A percentile compares a stretch with the other conserved stretches of the same genome.
Evolutionary conservation across 306 rosid genomes (phyloP).

Genomic region (Gynostemma pentaphyllum): DNA sequence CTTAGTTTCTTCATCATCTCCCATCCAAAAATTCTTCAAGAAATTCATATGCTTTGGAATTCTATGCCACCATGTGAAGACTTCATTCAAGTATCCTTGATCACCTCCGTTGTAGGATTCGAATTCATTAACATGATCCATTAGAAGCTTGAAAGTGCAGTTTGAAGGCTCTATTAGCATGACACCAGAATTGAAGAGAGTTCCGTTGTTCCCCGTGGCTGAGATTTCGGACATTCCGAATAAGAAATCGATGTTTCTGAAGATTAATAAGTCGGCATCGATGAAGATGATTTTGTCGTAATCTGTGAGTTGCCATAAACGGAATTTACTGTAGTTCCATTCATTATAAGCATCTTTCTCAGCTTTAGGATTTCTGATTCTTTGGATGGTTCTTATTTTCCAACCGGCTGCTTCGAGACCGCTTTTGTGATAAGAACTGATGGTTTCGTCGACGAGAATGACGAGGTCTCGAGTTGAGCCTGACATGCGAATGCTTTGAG

Average conservation of each 20-base stretch:
- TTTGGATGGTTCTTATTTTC: conserved; percentile 69
- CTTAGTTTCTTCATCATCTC: conserved; percentile 72
- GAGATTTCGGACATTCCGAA: conserved; percentile 85
- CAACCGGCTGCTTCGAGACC: conserved; percentile 96
- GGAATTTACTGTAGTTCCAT: conserved; percentile 96
- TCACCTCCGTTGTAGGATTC: conserved; percentile 96
- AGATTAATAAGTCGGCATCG: conserved; percentile 77
- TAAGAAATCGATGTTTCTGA: conserved; percentile 72
- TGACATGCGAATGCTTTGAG: conserved; percentile 83
- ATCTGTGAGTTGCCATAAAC: conserved; percentile 86
- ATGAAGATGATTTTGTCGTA: conserved; percentile 93
- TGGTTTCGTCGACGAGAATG: conserved; percentile 80
- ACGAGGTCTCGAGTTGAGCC: conserved; percentile 86
- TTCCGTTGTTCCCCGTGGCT: conserved; percentile 81
- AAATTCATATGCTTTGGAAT: conserved; percentile 93
- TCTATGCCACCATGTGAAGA: conserved; percentile 97
- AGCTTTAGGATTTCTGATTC: conserved; percentile 91
- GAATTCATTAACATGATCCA: conserved; percentile 73
- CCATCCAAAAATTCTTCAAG: conserved; percentile 90
- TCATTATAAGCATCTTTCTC: conserved; percentile 94
- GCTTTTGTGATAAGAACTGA: conserved; percentile 66
- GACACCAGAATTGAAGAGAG: conserved; percentile 95
- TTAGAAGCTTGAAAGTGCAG: conserved; percentile 72
- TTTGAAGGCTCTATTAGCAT: conserved; percentile 96
- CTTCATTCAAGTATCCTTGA: conserved; percentile 81